Base-by-base conservation (phyloP, 1,284 basidiomycete species). In the Grifola frondosa region DNA sequence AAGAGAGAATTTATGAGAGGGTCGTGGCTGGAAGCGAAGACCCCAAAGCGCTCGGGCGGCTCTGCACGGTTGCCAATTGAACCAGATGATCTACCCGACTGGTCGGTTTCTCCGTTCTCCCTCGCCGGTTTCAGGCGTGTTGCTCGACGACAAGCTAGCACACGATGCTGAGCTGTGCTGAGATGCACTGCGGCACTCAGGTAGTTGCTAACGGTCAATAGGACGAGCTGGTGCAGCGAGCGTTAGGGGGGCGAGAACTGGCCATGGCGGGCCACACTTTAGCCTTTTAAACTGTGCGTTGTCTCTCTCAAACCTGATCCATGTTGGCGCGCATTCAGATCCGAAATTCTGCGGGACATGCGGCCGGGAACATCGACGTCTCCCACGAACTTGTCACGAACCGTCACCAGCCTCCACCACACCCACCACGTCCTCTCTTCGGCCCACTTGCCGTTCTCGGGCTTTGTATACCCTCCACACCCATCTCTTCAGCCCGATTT, bases 71-170 rank as follows among this genome's bases (percentile, higher is more conserved):
- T 16, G 35, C 23, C 24, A 22, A 40, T 21, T 21, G 34, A n/a
- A 26, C 25, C 36, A 17, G 22, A 43, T 48, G 46, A 47, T 51
- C 46, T 42, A 39, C 37, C 16, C 49, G 43, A 29, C 23, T 26
- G 21, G 12, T 22, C 37, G 6, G 44, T 54, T 46, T 54, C 47
- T 49, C 45, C 46, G 49, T 37, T 33, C 28, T 19, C 32, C 43
- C 37, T 15, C 23, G 13, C 21, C 30, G 12, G 2, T 13, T 25
- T 22, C 16, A n/a, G 24, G 10, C 24, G 17, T 7, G n/a, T 15
- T 5, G 34, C 19, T 2, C 15, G 17, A 6, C 30, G 24, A 26
- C 23, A 8, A 2, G 11, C 19, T 2, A 9, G 22, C 23, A 38
- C 22, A 15, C n/a, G 32, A 4, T 29, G 33, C 40, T 29, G 33